phyloP scores from a whole-genome alignment of 345 rosid species.

The Hibiscus mutabilis region DNA sequence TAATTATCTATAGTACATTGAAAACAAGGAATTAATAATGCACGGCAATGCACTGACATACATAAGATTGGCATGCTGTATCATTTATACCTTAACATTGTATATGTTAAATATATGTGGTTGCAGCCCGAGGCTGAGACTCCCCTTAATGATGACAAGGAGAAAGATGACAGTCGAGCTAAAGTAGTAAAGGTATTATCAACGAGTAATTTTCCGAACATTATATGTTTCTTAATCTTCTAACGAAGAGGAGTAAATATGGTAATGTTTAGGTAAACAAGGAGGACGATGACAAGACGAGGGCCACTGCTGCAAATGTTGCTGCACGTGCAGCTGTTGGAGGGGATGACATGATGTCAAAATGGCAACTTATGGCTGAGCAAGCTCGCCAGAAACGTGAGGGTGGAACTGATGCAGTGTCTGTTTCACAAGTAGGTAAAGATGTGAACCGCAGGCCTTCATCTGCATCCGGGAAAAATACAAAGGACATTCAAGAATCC shows the following conservation, averaged over 20 bases:
- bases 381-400: conserved; percentile 87
- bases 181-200: conserved; percentile 65
- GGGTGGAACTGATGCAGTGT: conserved; percentile 37
- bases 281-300: conserved; percentile 98
- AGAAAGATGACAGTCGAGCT: conserved; percentile 61
- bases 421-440: conserved; percentile 51
- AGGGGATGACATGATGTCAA: conserved; percentile 83
- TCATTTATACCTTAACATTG: neutral
- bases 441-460: conserved; percentile 32
- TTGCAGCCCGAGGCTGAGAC: conserved; percentile 71
- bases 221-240: neutral
- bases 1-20: neutral
- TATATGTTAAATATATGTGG: conserved; percentile 11
- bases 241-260: neutral
- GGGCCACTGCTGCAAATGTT: conserved; percentile 93
- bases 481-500: conserved; percentile 49
- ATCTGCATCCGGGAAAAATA: conserved; percentile 45
- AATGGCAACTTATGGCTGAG: conserved; percentile 98
- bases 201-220: conserved; percentile 2
- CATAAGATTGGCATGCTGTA: neutral
- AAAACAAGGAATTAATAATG: neutral
- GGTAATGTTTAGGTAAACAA: conserved; percentile 47
- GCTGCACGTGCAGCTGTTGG: conserved; percentile 98
- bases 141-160: conserved; percentile 71
- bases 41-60: neutral